Evolutionary conservation across 1,139 yeast species (phyloP).

Genomic region (Taphrina sp.): DNA sequence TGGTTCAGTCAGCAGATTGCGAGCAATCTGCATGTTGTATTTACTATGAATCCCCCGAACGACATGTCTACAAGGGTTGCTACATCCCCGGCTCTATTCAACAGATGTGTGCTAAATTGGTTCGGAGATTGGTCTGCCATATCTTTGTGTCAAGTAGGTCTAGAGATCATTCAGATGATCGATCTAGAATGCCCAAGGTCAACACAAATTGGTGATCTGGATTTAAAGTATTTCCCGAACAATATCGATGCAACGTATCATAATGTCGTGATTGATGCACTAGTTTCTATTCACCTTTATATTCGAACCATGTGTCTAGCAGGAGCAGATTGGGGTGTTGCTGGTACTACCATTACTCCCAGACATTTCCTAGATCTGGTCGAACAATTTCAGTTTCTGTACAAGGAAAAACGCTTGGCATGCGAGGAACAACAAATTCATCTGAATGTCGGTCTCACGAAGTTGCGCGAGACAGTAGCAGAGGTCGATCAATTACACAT

Average conservation of each 20-base stretch:
- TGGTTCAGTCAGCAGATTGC: slow-evolving; percentile 76
- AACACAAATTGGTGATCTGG: background rate
- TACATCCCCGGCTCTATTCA: slow-evolving; percentile 86
- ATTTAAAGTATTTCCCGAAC: background rate
- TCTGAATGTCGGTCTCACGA: slow-evolving; percentile 69
- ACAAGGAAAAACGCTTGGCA: slow-evolving; percentile 49
- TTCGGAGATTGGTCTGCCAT: slow-evolving; percentile 76
- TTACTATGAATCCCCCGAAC: slow-evolving; percentile 64
- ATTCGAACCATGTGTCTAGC: slow-evolving; percentile 37
- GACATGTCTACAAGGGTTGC: slow-evolving; percentile 51
- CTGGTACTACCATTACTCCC: slow-evolving; percentile 48
- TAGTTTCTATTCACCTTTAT: slow-evolving; percentile 52
- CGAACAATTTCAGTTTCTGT: slow-evolving; percentile 51
- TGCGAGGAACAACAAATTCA: slow-evolving; percentile 72
- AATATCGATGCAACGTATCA: slow-evolving; percentile 45
- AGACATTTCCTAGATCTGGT: slow-evolving; percentile 59
- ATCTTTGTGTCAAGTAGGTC: slow-evolving; percentile 56
- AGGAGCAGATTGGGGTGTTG: slow-evolving; percentile 33
- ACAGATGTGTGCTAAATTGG: slow-evolving; percentile 86
- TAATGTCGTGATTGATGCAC: slow-evolving; percentile 52
- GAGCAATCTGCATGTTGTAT: slow-evolving; percentile 74
- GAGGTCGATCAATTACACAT: slow-evolving; percentile 63
- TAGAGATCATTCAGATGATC: slow-evolving; percentile 48
- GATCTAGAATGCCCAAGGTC: slow-evolving; percentile 52
- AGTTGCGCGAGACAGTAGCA: slow-evolving; percentile 71